Evolutionary conservation across 1,139 yeast genomes (phyloP).

Genomic region (Kluyveromyces marxianus): DNA sequence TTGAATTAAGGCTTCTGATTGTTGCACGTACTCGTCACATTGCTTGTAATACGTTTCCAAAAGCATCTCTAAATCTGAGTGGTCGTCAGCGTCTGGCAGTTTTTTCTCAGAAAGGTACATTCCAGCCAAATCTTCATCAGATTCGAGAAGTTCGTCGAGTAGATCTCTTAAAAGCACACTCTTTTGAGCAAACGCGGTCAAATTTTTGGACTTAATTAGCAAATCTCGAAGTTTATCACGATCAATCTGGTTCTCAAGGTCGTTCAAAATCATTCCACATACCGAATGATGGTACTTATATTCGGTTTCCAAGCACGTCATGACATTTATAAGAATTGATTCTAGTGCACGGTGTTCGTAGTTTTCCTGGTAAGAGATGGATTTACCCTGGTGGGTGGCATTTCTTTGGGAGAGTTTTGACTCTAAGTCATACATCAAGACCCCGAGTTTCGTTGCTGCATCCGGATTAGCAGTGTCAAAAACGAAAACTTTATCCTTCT

Average conservation of each 20-base stretch:
- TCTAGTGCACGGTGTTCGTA: constrained; percentile 91
- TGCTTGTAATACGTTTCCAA: constrained; percentile 90
- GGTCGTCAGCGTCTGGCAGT: constrained; percentile 33
- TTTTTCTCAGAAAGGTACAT: constrained; percentile 49
- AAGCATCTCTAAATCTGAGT: constrained; percentile 79
- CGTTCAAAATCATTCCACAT: constrained; percentile 59
- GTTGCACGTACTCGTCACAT: constrained; percentile 94
- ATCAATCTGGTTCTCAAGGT: constrained; percentile 63
- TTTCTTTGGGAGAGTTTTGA: constrained; percentile 50
- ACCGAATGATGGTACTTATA: constrained; percentile 61
- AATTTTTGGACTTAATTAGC: constrained; percentile 56
- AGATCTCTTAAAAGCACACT: constrained; percentile 61
- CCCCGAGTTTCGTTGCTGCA: constrained; percentile 60
- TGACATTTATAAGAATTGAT: constrained; percentile 76
- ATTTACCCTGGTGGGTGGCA: constrained; percentile 4
- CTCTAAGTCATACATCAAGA: constrained; percentile 81
- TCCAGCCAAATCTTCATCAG: constrained; percentile 81
- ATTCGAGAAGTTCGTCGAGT: constrained; percentile 68
- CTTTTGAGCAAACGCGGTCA: constrained; percentile 61
- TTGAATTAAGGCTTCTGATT: constrained; percentile 70
- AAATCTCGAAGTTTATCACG: constrained; percentile 59
- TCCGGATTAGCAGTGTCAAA: constrained; percentile 61
- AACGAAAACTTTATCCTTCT: constrained; percentile 70
- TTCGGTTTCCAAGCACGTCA: constrained; percentile 79
- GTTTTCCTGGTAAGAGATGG: constrained; percentile 21